These are phyloP conservation scores for Fremontodendron californicum DNA, from an alignment of 345 rosid genomes.

Conservation along the genomic window DNA sequence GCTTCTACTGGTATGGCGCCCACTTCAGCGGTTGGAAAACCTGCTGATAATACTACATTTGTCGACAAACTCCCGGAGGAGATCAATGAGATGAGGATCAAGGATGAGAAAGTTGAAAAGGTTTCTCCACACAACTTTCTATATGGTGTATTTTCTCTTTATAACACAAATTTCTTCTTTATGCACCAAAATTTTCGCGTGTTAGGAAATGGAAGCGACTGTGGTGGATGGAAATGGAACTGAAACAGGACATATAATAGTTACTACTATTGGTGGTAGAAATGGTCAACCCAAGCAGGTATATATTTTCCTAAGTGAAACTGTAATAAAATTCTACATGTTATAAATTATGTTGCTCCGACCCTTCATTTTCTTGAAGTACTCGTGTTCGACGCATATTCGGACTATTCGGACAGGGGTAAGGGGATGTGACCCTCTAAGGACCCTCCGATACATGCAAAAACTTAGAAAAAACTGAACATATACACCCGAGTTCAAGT, in stretches of 20 bases:
- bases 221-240: constrained; percentile 17
- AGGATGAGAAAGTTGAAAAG: constrained; percentile 46
- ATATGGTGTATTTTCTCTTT: not conserved
- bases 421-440: no score
- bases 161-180: no score
- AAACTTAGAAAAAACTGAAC: no score
- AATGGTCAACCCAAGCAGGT: constrained; percentile 19
- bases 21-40: constrained; percentile 21
- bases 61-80: constrained; percentile 50
- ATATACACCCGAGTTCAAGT: no score
- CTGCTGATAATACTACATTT: constrained; percentile 18
- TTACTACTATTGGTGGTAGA: constrained; percentile 13
- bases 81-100: constrained; percentile 62
- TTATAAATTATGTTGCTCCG: no score
- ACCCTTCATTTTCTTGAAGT: no score
- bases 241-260: constrained; percentile 12
- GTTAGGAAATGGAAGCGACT: constrained; percentile 17
- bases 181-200: not conserved
- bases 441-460: no score
- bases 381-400: no score
- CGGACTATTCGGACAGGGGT: no score
- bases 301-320: not conserved
- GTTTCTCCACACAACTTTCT: not conserved
- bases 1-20: constrained; percentile 29
- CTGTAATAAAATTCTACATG: not conserved